A percentile compares a stretch with the other conserved stretches of the same genome.
phyloP scores from a whole-genome alignment of 805 yeast genomes.

The Pichia scutulata region DNA sequence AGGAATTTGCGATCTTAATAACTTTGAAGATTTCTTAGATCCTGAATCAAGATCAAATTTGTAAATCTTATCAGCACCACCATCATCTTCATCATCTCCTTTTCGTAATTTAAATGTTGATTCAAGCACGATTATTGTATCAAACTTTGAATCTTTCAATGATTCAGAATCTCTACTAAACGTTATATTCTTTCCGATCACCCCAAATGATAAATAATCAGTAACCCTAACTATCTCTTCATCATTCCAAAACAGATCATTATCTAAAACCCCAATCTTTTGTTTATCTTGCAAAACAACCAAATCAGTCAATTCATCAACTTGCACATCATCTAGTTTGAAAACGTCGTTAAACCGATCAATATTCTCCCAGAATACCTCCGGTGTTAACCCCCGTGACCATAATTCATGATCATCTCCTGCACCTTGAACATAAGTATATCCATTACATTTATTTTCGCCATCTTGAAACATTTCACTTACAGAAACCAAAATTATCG shows the following conservation, averaged over 20 bases:
- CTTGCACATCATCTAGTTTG: slow-evolving; percentile 25
- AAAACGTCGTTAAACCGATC: slow-evolving; percentile 16
- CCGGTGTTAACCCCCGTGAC: slow-evolving; percentile 52
- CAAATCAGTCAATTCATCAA: slow-evolving; percentile 13
- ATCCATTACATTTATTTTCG: slow-evolving; percentile 37
- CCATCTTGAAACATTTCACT: slow-evolving; percentile 60
- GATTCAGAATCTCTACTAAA: background rate
- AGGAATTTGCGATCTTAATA: slow-evolving; percentile 42
- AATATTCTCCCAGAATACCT: slow-evolving; percentile 46
- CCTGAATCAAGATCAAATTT: slow-evolving; percentile 17
- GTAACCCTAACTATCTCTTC: slow-evolving; percentile 10
- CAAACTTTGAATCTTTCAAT: slow-evolving; percentile 15
- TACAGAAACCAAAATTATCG: slow-evolving; percentile 47
- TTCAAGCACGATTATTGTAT: slow-evolving; percentile 19
- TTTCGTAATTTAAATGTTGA: slow-evolving; percentile 6
- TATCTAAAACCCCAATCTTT: too few relatives aligned
- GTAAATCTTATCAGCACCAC: slow-evolving; percentile 13
- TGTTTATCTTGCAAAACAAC: background rate
- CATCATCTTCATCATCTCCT: background rate
- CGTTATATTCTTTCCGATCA: slow-evolving; percentile 7
- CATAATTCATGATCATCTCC: slow-evolving; percentile 92
- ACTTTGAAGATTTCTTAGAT: slow-evolving; percentile 62
- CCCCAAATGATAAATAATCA: slow-evolving; percentile 19
- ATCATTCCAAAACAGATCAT: background rate
- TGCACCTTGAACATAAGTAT: slow-evolving; percentile 79